Percentiles rank a stretch among this genome's conserved stretches.
These are phyloP conservation scores for Cladophialophora exuberans DNA, from an alignment of 2,329 filamentous ascomycete species.

Conservation along the genomic window DNA sequence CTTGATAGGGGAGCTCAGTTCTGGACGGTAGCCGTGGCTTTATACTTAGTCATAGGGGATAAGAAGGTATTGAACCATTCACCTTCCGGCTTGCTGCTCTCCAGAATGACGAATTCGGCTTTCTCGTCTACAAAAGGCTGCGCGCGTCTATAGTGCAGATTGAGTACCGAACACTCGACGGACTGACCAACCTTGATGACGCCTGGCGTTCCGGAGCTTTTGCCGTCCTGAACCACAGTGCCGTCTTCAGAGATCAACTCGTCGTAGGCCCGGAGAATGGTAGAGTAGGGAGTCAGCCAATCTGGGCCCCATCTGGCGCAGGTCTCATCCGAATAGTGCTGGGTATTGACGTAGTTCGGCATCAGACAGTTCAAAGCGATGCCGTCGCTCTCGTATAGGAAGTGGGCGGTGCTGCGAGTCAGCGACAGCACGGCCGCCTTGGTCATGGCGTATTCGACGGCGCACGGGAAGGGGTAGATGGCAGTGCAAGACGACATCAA, in stretches of 20 bases:
- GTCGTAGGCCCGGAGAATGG: constrained; percentile 39
- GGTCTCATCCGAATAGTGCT: constrained; percentile 37
- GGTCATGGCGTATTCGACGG: constrained; percentile 50
- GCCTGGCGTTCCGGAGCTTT: constrained; percentile 34
- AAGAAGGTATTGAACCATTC: constrained; percentile 18
- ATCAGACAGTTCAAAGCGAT: constrained; percentile 42
- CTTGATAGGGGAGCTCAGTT: no score
- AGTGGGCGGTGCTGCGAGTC: constrained; percentile 15
- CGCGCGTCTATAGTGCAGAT: not conserved
- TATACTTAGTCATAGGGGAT: constrained; percentile 12
- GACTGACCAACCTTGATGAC: not conserved
- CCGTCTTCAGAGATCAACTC: constrained; percentile 32
- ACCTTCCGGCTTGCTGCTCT: constrained; percentile 14
- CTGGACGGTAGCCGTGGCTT: constrained; percentile 5
- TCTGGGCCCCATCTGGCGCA: constrained; percentile 35
- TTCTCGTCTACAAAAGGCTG: constrained; percentile 7
- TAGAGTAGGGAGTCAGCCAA: constrained; percentile 40
- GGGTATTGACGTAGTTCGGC: constrained; percentile 39
- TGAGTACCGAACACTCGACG: not conserved
- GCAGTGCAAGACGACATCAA: constrained; percentile 49
- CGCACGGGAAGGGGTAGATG: constrained; percentile 41
- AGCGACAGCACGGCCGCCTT: constrained; percentile 60
- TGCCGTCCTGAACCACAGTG: not conserved
- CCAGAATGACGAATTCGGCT: constrained; percentile 16
- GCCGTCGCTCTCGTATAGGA: constrained; percentile 33